Evolutionary conservation across 108 stramenopile genomes (phyloP).

Genomic region (Conticribra guillardii): DNA sequence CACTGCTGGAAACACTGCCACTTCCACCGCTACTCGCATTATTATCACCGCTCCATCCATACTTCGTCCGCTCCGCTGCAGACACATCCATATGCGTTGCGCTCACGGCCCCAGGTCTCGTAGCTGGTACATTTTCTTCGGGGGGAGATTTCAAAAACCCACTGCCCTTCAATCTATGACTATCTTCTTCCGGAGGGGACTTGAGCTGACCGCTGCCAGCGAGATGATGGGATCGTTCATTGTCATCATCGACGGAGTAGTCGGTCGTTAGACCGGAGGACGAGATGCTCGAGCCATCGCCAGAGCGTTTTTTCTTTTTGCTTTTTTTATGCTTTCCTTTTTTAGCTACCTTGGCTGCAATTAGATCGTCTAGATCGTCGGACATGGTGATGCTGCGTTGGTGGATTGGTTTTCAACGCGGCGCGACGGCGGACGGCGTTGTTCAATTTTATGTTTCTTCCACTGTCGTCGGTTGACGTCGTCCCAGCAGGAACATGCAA

Average conservation of each 20-base stretch:
- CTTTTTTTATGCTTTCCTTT: not conserved
- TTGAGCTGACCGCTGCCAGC: no score
- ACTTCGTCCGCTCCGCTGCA: no score
- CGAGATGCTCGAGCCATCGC: not conserved
- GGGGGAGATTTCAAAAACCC: not conserved
- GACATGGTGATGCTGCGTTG: no score
- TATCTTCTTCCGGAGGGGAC: no score
- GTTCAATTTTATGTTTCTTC: no score
- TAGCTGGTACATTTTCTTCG: no score
- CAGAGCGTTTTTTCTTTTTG: conserved; percentile 3
- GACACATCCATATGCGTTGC: no score
- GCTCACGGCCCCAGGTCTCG: no score
- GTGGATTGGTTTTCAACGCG: no score
- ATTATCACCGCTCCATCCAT: not conserved
- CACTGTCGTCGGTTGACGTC: no score
- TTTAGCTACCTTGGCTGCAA: conserved; percentile 9
- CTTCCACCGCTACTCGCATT: not conserved
- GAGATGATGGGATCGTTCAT: not conserved
- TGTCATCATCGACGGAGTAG: not conserved
- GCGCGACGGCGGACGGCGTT: no score
- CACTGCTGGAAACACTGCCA: not conserved
- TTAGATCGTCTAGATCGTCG: not conserved
- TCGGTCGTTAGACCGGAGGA: not conserved
- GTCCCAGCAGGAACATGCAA: no score
- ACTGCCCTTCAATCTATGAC: not conserved